Conservation (phyloP, 495 filamentous ascomycete genomes). For the Aspergillus asperescens region DNA sequence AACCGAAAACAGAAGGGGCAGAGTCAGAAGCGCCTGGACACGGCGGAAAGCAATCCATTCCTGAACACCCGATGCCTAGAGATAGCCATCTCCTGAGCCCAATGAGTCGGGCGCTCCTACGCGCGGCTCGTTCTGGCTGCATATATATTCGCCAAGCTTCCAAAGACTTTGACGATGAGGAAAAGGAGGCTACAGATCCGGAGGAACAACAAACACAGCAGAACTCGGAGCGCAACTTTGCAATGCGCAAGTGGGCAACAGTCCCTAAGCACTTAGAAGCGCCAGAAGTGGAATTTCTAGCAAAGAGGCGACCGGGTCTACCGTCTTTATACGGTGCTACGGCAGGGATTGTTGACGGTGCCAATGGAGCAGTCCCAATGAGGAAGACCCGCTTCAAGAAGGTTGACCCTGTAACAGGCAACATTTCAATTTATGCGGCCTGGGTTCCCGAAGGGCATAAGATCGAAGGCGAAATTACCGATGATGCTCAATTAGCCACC, state of each 20-base stretch:
- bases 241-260: slow-evolving; percentile 70
- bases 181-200: slow-evolving; percentile 46
- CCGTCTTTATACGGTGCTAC: slow-evolving; percentile 47
- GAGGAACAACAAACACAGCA: slow-evolving; percentile 34
- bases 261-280: slow-evolving; percentile 72
- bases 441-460: slow-evolving; percentile 74
- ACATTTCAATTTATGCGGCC: slow-evolving; percentile 73
- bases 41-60: slow-evolving; percentile 42
- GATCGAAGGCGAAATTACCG: slow-evolving; percentile 74
- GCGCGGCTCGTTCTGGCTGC: slow-evolving; percentile 69
- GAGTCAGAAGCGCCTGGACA: slow-evolving; percentile 51
- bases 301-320: slow-evolving; percentile 78
- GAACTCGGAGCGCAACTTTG: slow-evolving; percentile 54
- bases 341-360: slow-evolving; percentile 40
- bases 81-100: slow-evolving; percentile 76
- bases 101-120: slow-evolving; percentile 77
- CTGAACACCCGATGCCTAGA: slow-evolving; percentile 71
- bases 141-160: slow-evolving; percentile 51
- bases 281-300: slow-evolving; percentile 72
- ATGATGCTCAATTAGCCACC: slow-evolving; percentile 38
- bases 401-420: slow-evolving; percentile 65
- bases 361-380: slow-evolving; percentile 46
- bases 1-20: slow-evolving; percentile 49
- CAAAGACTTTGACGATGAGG: slow-evolving; percentile 42
- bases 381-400: slow-evolving; percentile 73